Evolutionary conservation across 2,329 filamentous ascomycete species (phyloP), one percentile per base, ranked within the genome.

Genomic region (Botryotinia calthae): DNA sequence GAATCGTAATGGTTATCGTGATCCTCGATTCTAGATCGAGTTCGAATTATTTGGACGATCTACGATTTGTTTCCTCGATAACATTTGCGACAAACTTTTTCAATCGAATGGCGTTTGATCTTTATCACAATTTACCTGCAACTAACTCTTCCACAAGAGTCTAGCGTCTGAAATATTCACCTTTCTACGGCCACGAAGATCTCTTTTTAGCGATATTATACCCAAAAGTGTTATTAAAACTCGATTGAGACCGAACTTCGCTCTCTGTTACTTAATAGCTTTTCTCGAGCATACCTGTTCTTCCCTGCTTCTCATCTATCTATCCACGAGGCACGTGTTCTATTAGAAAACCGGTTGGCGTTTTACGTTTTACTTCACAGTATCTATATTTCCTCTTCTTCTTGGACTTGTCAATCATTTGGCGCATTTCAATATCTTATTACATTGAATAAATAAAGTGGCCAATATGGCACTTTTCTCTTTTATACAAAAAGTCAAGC

Each of bases 21-120:
- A 72, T 31, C 28, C 69, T 72, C 70, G 70, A 40, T 72, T 72
- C 40, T 72, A 67, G 51, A 61, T 67, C 22, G 25, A 67, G 48
- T 25, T 20, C 6, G 4, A 42, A 42, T 56, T 8, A 22, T 40
- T 56, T 28, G 48, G 25, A 56, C 34, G n/a, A 56, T 10, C 20
- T 67, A 56, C 25, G 25, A 54, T 6, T 40, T 42, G 20, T 20
- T 42, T 56, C 25, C 48, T 67, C n/a, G 16, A 67, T 22, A 40
- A 28, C n/a, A 34, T 54, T 67, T 54, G 16, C 48, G 46, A 42
- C 34, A 6, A 42, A 48, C 28, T 9, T 28, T 67, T 42, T 20
- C 16, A 54, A 42, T 28, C 31, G 9, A 40, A n/a, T 18, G 42
- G 34, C 34, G 40, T 48, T 56, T 42, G 8, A 54, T 10, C 51